Evolutionary conservation across 371 early-diverging fungal species (phyloP), one percentile per base, ranked within the genome.

Genomic region (Mycotypha africana): DNA sequence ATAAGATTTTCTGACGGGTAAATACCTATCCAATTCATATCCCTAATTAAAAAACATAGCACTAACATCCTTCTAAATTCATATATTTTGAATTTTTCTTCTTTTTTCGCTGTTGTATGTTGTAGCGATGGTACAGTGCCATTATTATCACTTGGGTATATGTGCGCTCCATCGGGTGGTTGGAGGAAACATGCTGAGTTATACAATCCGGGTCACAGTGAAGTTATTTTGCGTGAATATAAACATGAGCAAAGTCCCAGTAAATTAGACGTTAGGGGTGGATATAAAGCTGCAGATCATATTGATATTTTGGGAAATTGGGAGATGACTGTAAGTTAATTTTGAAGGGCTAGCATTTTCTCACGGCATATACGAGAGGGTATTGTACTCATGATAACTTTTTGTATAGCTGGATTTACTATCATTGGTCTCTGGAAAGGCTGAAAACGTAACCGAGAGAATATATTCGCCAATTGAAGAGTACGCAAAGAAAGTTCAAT

Each of bases 41-140:
- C n/a, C n/a, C n/a, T n/a, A n/a, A n/a, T n/a, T n/a, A n/a, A n/a
- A n/a, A n/a, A n/a, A n/a, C n/a, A n/a, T n/a, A n/a, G n/a, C n/a
- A n/a, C n/a, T n/a, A n/a, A n/a, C n/a, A n/a, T n/a, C n/a, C n/a
- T n/a, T n/a, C n/a, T n/a, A n/a, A n/a, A n/a, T n/a, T 37, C 2
- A 12, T 23, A 17, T 22, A 31, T 16, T 17, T 4, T 35, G 3
- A 22, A 6, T 20, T 9, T 15, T 17, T 34, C 4, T 30, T 24
- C 22, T 5, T 31, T 21, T 5, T 21, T 31, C 3, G 23, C 36
- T 21, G 2, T 32, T 7, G n/a, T n/a, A n/a, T n/a, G 36, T 15
- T 47, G 58, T 42, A 91, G 97, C 10, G 96, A 97, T 65, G 93
- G 92, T 20, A 93, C 96, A 0, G 96, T 96, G 0, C 94, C 94